Percentiles rank a stretch among this genome's conserved stretches.
Conservation (phyloP, 169 alveolate species). For the Cryptosporidium sp. region DNA sequence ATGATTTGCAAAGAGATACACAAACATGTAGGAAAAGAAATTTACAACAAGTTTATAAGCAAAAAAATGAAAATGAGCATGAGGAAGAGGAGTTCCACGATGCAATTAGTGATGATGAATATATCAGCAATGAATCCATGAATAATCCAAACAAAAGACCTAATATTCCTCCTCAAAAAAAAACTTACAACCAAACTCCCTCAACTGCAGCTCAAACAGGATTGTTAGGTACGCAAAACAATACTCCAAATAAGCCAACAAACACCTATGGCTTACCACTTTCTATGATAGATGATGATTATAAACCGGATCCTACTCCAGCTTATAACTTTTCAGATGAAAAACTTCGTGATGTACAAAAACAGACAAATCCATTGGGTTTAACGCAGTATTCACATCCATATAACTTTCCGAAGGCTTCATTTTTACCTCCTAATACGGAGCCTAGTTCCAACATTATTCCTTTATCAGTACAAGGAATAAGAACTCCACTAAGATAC, state of each 20-base stretch:
- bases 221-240: constrained; percentile 18
- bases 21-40: constrained; percentile 36
- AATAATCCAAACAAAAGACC: constrained; percentile 3
- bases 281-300: constrained; percentile 56
- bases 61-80: neutral
- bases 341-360: constrained; percentile 29
- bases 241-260: constrained; percentile 37
- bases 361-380: neutral
- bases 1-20: constrained; percentile 1
- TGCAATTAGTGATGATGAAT: constrained; percentile 63
- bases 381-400: constrained; percentile 65
- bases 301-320: constrained; percentile 1
- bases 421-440: constrained; percentile 6
- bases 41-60: constrained; percentile 32
- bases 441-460: neutral
- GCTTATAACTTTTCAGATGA: neutral
- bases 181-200: constrained; percentile 10
- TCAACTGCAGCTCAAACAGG: constrained; percentile 44
- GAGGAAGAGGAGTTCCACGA: constrained; percentile 68
- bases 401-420: constrained; percentile 17
- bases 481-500: constrained; percentile 66
- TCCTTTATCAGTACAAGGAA: constrained; percentile 23
- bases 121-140: neutral
- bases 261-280: constrained; percentile 54
- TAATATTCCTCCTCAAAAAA: constrained; percentile 38